These are phyloP conservation scores for Bipolaris sorokiniana DNA, from an alignment of 2,329 filamentous ascomycete genomes.

Conservation along the genomic window DNA sequence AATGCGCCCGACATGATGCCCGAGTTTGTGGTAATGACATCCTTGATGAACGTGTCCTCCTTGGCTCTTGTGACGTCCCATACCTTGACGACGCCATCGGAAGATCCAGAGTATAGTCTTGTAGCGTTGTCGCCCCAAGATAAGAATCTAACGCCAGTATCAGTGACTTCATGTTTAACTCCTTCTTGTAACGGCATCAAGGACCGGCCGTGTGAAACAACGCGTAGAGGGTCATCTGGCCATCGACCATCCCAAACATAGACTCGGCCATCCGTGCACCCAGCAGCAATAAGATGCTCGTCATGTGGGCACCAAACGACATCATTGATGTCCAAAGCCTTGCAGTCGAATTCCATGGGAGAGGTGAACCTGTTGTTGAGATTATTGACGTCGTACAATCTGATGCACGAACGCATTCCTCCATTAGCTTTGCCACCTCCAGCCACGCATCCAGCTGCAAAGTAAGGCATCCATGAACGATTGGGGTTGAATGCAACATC, in stretches of 20 bases:
- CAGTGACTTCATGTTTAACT: conserved; percentile 56
- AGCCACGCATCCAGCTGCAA: conserved; percentile 61
- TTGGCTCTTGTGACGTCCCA: conserved; percentile 64
- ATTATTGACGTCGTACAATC: conserved; percentile 57
- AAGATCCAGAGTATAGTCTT: conserved; percentile 64
- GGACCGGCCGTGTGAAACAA: conserved; percentile 58
- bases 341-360: conserved; percentile 60
- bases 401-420: conserved; percentile 58
- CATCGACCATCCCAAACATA: conserved; percentile 67
- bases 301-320: conserved; percentile 60
- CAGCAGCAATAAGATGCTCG: conserved; percentile 61
- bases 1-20: conserved; percentile 66
- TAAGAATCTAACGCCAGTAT: conserved; percentile 64
- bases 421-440: conserved; percentile 39
- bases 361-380: conserved; percentile 33
- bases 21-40: conserved; percentile 57
- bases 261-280: conserved; percentile 64
- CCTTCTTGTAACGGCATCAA: conserved; percentile 56
- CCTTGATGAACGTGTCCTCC: conserved; percentile 59
- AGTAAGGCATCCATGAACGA: conserved; percentile 46
- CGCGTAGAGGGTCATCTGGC: conserved; percentile 55
- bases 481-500: conserved; percentile 63
- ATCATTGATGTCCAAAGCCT: conserved; percentile 67
- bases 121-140: conserved; percentile 61
- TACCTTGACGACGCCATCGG: conserved; percentile 64